These are phyloP conservation scores for Histomonas meleagridis DNA, from an alignment of 208 protist genomes.

Conservation along the genomic window DNA sequence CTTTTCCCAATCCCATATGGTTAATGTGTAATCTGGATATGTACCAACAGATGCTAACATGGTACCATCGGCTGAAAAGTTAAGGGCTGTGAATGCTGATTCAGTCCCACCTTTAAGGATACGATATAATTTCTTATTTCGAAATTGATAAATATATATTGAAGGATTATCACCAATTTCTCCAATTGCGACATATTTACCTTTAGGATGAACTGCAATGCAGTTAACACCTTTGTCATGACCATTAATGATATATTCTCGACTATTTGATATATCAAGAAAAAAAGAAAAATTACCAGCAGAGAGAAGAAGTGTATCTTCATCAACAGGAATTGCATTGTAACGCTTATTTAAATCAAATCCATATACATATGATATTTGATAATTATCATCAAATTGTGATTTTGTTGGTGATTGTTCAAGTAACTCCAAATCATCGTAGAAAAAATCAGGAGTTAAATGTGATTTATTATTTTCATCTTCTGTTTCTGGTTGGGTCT, in stretches of 20 bases:
- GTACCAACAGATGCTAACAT: conserved; percentile 77
- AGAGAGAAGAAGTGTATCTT: neutral
- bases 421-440: conserved; percentile 12
- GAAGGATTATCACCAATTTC: conserved; percentile 35
- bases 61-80: conserved; percentile 67
- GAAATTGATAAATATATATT: conserved; percentile 43
- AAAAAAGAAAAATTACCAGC: conserved; percentile 38
- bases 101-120: conserved; percentile 64
- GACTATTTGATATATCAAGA: neutral
- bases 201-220: conserved; percentile 38
- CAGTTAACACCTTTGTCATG: conserved; percentile 25
- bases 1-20: conserved; percentile 78
- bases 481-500: neutral
- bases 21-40: conserved; percentile 78
- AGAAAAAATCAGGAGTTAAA: conserved; percentile 19
- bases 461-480: neutral
- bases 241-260: conserved; percentile 29
- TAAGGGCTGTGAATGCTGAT: conserved; percentile 64
- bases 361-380: neutral
- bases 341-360: neutral
- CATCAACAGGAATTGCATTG: neutral
- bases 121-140: conserved; percentile 45
- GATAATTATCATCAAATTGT: neutral
- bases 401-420: neutral
- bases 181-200: conserved; percentile 35